Percentiles rank a stretch among this genome's conserved stretches.
These are phyloP conservation scores for Albophoma yamanashiensis DNA, from an alignment of 2,329 filamentous ascomycete genomes.

Conservation along the genomic window DNA sequence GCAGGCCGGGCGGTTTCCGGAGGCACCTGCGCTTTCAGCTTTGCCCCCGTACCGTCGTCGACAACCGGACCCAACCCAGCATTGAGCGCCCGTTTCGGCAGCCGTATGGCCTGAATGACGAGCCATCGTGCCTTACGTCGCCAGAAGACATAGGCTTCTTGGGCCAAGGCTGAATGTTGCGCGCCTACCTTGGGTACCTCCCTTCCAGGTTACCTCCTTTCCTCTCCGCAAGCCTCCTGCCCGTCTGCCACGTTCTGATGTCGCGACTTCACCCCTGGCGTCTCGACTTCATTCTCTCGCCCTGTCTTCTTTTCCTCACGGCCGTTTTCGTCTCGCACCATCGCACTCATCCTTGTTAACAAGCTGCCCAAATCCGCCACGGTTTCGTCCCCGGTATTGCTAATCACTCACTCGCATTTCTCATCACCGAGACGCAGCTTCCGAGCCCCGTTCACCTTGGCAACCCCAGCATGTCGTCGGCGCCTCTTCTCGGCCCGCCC, in stretches of 20 bases:
- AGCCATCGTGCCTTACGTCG: no score
- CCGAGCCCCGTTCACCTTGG: background rate
- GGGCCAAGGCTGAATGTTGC: background rate
- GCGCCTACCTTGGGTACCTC: background rate
- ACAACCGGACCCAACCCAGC: no score
- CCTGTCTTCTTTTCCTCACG: background rate
- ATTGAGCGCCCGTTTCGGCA: background rate
- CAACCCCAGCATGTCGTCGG: conserved; percentile 18
- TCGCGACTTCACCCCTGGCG: no score
- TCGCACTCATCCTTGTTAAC: background rate
- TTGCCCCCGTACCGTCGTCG: background rate
- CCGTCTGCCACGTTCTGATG: background rate
- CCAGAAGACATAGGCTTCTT: no score
- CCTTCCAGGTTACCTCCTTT: background rate
- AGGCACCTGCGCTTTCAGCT: background rate
- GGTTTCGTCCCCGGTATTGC: conserved; percentile 2
- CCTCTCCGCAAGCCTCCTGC: background rate
- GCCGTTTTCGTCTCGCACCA: background rate
- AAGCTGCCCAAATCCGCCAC: background rate
- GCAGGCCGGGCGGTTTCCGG: background rate
- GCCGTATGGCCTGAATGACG: no score
- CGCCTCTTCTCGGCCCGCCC: conserved; percentile 24
- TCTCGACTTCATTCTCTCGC: background rate
- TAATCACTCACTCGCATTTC: conserved; percentile 1
- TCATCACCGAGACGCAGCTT: background rate